phyloP scores from a whole-genome alignment of 139 green algal genomes.

The Chlamydomonas sp. region DNA sequence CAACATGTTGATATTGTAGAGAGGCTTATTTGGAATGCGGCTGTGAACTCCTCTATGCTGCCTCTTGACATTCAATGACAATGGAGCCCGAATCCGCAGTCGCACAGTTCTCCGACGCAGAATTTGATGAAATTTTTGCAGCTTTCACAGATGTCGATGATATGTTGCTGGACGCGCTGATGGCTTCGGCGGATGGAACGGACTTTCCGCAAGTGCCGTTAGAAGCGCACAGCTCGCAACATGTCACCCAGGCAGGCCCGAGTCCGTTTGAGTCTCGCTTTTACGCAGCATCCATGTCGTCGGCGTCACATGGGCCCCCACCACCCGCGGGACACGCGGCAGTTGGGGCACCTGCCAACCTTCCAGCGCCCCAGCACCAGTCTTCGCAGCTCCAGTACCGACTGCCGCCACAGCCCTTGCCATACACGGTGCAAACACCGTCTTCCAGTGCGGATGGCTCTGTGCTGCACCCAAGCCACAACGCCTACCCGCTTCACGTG shows the following conservation, averaged over 20 bases:
- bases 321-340: neutral
- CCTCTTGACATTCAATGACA: no score
- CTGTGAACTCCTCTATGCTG: no score
- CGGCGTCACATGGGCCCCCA: no score
- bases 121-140: no score
- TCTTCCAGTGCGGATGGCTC: neutral
- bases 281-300: no score
- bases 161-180: neutral
- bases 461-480: neutral
- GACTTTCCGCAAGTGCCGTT: neutral
- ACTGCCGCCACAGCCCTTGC: neutral
- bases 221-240: neutral
- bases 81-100: no score
- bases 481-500: neutral
- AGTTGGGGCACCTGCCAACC: neutral
- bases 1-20: no score
- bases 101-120: no score
- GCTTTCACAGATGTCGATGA: constrained; percentile 14
- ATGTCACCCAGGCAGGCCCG: neutral
- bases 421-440: constrained; percentile 6
- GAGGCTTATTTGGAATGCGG: no score
- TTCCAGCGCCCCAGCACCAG: neutral
- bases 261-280: no score
- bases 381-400: neutral
- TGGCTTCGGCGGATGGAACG: neutral